A percentile compares a stretch with the other conserved stretches of the same genome.
Conservation (phyloP, 73 alveolate genomes). For the Symbiodinium pilosum region DNA sequence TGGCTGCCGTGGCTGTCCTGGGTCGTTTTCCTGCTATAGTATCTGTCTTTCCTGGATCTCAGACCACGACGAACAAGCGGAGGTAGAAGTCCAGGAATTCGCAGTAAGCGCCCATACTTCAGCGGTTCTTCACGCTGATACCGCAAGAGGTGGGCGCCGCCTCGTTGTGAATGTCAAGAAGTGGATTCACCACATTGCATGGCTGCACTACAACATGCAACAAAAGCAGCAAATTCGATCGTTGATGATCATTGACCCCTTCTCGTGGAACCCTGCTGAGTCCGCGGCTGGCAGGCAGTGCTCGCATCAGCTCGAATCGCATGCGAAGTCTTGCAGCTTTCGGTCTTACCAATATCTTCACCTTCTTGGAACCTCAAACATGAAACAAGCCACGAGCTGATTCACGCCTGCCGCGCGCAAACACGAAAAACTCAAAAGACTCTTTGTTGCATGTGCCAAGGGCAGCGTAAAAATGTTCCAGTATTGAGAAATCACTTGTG, state of each 20-base stretch:
- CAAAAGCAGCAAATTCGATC: too few relatives aligned
- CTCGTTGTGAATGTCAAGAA: background rate
- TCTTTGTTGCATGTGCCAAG: too few relatives aligned
- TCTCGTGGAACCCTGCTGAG: background rate
- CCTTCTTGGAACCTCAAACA: constrained; percentile 83
- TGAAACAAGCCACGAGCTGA: too few relatives aligned
- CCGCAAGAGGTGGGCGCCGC: constrained; percentile 66
- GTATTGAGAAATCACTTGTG: too few relatives aligned
- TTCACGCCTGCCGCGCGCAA: too few relatives aligned
- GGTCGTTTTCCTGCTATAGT: background rate
- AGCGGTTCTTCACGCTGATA: constrained; percentile 72
- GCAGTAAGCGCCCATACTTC: constrained; percentile 71
- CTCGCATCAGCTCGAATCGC: constrained; percentile 54
- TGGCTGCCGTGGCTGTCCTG: background rate
- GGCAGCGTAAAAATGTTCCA: too few relatives aligned
- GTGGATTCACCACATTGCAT: background rate
- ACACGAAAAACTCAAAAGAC: too few relatives aligned
- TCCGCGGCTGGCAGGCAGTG: constrained; percentile 2
- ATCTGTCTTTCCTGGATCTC: background rate
- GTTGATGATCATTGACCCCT: background rate
- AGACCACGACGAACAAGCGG: background rate
- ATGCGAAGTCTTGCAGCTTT: constrained; percentile 25
- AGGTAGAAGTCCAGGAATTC: constrained; percentile 41
- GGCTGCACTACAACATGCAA: too few relatives aligned
- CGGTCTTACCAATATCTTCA: constrained; percentile 72